Conservation (phyloP, 2,329 filamentous ascomycete species). For the Colletotrichum noveboracense region DNA sequence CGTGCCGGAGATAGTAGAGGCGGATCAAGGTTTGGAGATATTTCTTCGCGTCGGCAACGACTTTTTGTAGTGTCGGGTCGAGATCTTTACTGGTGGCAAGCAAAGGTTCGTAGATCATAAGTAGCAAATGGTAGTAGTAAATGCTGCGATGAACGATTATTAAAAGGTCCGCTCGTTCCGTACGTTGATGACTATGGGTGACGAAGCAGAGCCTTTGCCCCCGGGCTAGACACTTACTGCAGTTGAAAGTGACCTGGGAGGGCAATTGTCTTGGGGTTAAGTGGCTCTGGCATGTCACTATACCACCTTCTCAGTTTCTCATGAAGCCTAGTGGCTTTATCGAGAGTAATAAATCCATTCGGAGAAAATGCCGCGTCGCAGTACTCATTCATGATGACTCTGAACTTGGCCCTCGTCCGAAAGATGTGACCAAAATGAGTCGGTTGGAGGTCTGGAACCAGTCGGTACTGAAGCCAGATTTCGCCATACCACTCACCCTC, state of each 20-base stretch:
- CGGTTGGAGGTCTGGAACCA: constrained; percentile 23
- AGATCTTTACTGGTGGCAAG: constrained; percentile 8
- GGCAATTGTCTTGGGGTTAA: constrained; percentile 33
- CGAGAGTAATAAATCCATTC: neutral
- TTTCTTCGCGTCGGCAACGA: constrained; percentile 26
- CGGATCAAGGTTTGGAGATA: constrained; percentile 29
- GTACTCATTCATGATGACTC: constrained; percentile 33
- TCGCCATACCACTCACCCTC: constrained; percentile 38
- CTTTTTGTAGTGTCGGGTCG: neutral
- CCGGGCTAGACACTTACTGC: constrained; percentile 31
- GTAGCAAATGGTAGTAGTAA: constrained; percentile 28
- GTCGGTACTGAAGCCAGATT: constrained; percentile 39
- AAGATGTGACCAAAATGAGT: constrained; percentile 33
- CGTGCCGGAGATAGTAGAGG: constrained; percentile 35
- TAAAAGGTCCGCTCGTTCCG: neutral
- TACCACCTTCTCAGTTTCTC: constrained; percentile 32
- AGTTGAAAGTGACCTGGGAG: constrained; percentile 39
- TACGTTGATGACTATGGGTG: neutral
- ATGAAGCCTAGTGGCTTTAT: constrained; percentile 24
- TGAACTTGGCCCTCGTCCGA: constrained; percentile 30
- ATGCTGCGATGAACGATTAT: neutral
- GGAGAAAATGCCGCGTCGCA: constrained; percentile 22
- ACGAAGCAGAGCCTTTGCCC: neutral
- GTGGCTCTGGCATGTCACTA: constrained; percentile 24
- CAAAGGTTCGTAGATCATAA: constrained; percentile 32